Percentiles rank a stretch among this genome's conserved stretches.
Conservation (phyloP, 208 protist genomes). For the Trypanosoma rangeli region DNA sequence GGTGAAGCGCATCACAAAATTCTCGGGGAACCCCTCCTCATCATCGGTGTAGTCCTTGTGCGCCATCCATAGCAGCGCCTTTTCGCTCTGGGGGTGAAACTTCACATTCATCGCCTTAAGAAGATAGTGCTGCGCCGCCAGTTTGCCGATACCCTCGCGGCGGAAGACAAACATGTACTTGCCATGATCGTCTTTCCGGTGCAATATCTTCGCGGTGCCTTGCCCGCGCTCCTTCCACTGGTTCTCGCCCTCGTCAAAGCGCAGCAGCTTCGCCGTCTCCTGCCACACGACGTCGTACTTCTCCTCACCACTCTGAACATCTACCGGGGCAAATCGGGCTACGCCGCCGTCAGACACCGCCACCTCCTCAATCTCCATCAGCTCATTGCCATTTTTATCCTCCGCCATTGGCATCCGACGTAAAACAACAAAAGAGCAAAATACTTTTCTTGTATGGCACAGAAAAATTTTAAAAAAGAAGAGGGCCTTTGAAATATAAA, state of each 20-base stretch:
- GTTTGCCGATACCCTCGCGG: slow-evolving; percentile 84
- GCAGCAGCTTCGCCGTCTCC: slow-evolving; percentile 72
- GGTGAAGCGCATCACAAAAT: slow-evolving; percentile 76
- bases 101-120: slow-evolving; percentile 75
- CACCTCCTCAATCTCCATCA: slow-evolving; percentile 91
- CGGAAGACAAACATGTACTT: slow-evolving; percentile 88
- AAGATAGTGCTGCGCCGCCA: slow-evolving; percentile 85
- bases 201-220: slow-evolving; percentile 77
- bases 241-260: slow-evolving; percentile 93
- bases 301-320: slow-evolving; percentile 87
- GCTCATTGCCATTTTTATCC: slow-evolving; percentile 62
- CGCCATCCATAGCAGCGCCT: slow-evolving; percentile 72
- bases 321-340: slow-evolving; percentile 74
- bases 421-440: background rate
- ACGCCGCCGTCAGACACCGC: slow-evolving; percentile 83
- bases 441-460: background rate
- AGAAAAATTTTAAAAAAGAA: slow-evolving; percentile 1
- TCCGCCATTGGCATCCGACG: slow-evolving; percentile 33
- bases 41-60: slow-evolving; percentile 88
- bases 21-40: slow-evolving; percentile 85
- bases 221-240: slow-evolving; percentile 92
- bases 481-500: background rate
- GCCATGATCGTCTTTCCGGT: slow-evolving; percentile 61
- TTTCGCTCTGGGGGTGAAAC: slow-evolving; percentile 71
- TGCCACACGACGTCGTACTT: slow-evolving; percentile 76